Evolutionary conservation across 768 basidiomycete genomes (phyloP).

Genomic region (Filobasidium floriforme): DNA sequence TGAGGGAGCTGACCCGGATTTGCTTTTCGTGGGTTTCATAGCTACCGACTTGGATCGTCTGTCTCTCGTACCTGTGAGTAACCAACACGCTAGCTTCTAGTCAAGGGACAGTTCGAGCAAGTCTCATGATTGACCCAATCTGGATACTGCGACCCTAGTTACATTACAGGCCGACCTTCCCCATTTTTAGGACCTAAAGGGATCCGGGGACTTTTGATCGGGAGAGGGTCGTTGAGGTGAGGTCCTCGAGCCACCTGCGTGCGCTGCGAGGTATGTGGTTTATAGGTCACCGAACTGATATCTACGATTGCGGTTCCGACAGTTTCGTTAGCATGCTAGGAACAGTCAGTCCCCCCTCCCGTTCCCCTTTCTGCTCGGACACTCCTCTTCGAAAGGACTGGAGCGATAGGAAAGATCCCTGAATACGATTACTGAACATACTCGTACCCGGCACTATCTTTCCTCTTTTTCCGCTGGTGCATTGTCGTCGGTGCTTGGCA

Average conservation of each 20-base stretch:
- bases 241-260: not conserved
- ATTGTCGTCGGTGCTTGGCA: not conserved
- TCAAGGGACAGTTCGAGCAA: not conserved
- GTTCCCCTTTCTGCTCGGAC: too few species aligned
- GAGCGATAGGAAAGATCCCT: too few species aligned
- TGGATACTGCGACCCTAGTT: not conserved
- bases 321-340: not conserved
- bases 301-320: not conserved
- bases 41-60: not conserved
- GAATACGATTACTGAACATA: not conserved
- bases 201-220: not conserved
- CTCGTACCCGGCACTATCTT: not conserved
- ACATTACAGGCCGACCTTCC: not conserved
- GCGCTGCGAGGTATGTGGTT: not conserved
- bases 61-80: not conserved
- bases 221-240: not conserved
- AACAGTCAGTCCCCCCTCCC: not conserved
- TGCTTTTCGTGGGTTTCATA: not conserved
- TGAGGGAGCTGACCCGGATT: not conserved
- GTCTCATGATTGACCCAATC: not conserved
- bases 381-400: too few species aligned
- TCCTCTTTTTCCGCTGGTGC: not conserved
- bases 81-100: not conserved
- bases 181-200: not conserved
- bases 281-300: not conserved